Base-by-base conservation (phyloP, 768 basidiomycete genomes). In the Boletus barrowsii region DNA sequence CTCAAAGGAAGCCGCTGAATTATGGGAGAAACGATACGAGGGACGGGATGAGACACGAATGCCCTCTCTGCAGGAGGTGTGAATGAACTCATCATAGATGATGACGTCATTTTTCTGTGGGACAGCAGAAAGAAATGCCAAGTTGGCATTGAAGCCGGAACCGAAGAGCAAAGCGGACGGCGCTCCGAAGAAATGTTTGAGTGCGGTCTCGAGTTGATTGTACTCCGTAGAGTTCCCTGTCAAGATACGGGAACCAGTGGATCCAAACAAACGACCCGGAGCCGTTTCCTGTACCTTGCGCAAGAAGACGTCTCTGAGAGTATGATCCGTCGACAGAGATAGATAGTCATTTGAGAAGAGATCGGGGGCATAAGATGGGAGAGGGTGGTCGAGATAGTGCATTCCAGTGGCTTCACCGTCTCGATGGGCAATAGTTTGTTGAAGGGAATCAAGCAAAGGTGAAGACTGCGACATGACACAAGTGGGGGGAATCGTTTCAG, bases 141-240 rank as follows among this genome's bases (percentile, higher is more conserved):
- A 66, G 57, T 82, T 84, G 41, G 82, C 82, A 57, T 74, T 78
- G 66, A 73, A 82, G 26, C 83, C 83, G 1, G 79, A 79, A 59
- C 75, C 76, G 70, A 81, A 80, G 4, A 83, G 67, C 9, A 83
- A 67, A 0, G 80, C 79, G 0, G 77, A 63, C 2, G 75, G 71
- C 0, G 74, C 64, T 13, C 62, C 20, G 6, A 63, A 63, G 40
- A 63, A 60, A 9, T 37, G 14, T 8, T 47, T 22, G 17, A 63
- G 36, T 3, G 42, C 42, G 2, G 18, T 30, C 24, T 63, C 62
- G 10, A 63, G 62, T 18, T 46, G n/a, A 10, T 60, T 63, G n/a
- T n/a, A 33, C 45, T 57, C 62, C 2, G 13, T 10, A 3, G 58
- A 60, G 41, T 80, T 80, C 0, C 68, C 70, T 49, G 75, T 77